Evolutionary conservation across 768 basidiomycete genomes (phyloP).

Genomic region (Neoboletus magnificus): DNA sequence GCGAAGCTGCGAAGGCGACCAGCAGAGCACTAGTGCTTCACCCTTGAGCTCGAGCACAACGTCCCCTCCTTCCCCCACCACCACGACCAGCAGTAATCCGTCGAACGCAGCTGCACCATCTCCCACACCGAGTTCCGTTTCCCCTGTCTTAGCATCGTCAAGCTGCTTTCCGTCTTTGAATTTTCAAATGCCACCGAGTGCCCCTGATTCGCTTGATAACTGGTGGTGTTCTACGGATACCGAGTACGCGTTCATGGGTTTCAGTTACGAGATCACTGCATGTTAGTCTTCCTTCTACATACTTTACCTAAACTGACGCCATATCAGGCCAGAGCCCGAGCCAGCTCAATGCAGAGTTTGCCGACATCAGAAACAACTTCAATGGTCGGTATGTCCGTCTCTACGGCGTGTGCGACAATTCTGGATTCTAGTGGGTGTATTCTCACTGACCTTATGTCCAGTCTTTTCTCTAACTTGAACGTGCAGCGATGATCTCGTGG

Average conservation of each 20-base stretch:
- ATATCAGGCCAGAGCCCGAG: conserved; percentile 52
- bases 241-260: conserved; percentile 75
- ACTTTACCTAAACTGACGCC: conserved; percentile 1
- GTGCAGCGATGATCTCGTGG: conserved; percentile 53
- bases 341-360: conserved; percentile 53
- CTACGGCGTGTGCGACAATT: conserved; percentile 40
- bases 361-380: conserved; percentile 56
- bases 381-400: conserved; percentile 62
- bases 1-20: conserved; percentile 5
- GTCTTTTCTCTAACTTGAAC: conserved; percentile 16
- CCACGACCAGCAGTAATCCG: neutral
- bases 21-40: neutral
- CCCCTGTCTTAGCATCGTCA: neutral
- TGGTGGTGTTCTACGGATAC: conserved; percentile 66
- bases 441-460: neutral
- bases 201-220: conserved; percentile 43
- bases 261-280: conserved; percentile 69
- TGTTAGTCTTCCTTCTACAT: conserved; percentile 39
- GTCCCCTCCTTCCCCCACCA: neutral
- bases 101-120: neutral
- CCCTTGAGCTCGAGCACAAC: neutral
- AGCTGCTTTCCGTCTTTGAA: conserved; percentile 40
- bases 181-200: conserved; percentile 52
- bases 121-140: neutral
- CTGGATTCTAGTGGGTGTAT: conserved; percentile 37